phyloP scores from a whole-genome alignment of 2,329 filamentous ascomycete genomes.

The Hymenoscyphus infarciens region DNA sequence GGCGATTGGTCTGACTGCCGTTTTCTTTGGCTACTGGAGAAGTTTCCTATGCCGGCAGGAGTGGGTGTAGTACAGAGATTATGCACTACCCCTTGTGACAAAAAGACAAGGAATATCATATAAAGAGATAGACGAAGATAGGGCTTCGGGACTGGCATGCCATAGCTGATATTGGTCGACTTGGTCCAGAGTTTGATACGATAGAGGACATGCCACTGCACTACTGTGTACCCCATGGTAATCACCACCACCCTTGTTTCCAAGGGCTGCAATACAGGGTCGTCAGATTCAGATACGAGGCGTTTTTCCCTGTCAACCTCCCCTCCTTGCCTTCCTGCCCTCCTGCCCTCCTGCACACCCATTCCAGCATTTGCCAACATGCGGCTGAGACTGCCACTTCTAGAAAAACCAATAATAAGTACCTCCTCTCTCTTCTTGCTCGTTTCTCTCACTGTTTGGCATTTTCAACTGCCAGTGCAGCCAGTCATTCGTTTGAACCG shows the following conservation, averaged over 20 bases:
- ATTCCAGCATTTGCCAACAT: slow-evolving; percentile 7
- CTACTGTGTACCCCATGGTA: not conserved
- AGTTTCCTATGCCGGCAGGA: not conserved
- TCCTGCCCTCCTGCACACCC: not conserved
- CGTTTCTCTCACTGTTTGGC: slow-evolving; percentile 8
- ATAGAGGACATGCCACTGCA: not conserved
- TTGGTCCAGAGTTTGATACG: not conserved
- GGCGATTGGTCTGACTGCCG: not conserved
- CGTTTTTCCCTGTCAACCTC: slow-evolving; percentile 2
- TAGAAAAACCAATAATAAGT: slow-evolving; percentile 10
- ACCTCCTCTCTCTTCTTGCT: slow-evolving; percentile 11
- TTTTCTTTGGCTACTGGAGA: not conserved
- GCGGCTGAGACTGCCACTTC: slow-evolving; percentile 21
- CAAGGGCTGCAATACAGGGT: not conserved
- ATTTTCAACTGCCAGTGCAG: slow-evolving; percentile 22
- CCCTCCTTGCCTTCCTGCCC: not conserved
- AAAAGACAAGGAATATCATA: not conserved
- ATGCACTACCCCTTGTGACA: slow-evolving; percentile 2
- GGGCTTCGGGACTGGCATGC: not conserved
- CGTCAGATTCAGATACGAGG: not conserved
- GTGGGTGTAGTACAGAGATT: not conserved
- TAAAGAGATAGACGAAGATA: not conserved
- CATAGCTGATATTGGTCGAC: not conserved
- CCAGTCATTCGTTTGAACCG: slow-evolving; percentile 22
- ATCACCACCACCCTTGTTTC: not conserved